Evolutionary conservation across 2,329 filamentous ascomycete genomes (phyloP), one percentile per base, ranked within the genome.

Genomic region (Macrophomina pseudophaseolina): DNA sequence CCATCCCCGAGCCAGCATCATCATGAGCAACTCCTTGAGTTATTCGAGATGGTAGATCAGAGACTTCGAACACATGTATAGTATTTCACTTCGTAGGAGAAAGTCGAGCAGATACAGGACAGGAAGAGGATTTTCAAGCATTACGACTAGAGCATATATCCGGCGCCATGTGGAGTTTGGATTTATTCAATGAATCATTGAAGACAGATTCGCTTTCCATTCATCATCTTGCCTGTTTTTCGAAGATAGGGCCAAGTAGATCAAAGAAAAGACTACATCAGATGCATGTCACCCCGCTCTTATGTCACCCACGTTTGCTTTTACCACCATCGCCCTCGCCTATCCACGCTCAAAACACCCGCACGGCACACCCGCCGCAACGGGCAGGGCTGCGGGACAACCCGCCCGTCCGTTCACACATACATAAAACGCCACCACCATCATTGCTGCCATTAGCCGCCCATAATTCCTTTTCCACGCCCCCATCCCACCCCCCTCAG

Each of bases 121-220:
- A 40, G n/a, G 38, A 44, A 49, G 30, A 49, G 58, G 11, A 40
- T 38, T 62, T 11, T 62, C 18, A 38, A 62, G 42, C 58, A 49
- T 53, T 12, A 60, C 42, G 42, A 60, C 40, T 62, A 62, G 44
- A 62, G 58, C 58, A 62, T 62, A 40, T 38, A 35, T 14, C 33
- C 11, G 58, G 58, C 58, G 58, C 44, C 44, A 30, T 38, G 49
- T 18, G 44, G 58, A 48, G 32, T 16, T 35, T 38, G 58, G 44
- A 49, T 18, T 60, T 62, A 23, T 49, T 49, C 42, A 62, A 62
- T 62, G n/a, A 38, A 60, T 9, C 11, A 12, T 12, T 38, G 35
- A 3, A 38, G 35, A 38, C 6, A 4, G 30, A 51, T 53, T 53
- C 28, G 14, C 30, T 33, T 32, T 30, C 11, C 8, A 12, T 35